Base-by-base conservation (phyloP, 2,329 filamentous ascomycete species). In the Neonectria hederae region DNA sequence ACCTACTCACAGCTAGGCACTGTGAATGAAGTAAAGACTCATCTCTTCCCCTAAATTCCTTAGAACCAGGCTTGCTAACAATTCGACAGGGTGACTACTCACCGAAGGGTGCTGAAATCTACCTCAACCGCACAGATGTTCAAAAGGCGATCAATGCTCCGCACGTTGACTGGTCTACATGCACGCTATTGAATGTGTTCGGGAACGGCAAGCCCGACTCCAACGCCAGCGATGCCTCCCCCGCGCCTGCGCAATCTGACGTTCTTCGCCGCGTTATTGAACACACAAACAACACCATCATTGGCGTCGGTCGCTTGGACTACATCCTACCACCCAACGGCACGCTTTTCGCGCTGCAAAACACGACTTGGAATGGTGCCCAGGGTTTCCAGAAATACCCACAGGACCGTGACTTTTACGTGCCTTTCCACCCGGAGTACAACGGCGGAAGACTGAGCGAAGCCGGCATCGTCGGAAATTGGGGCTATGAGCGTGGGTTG, bases 351-450 rank as follows among this genome's bases (percentile, higher is more conserved):
- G 84, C 86, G 0, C 88, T 94, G 54, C 91, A 94, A 74, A 94
- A 94, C 79, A 92, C 93, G 85, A 94, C 91, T 0, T 94, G 89
- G 88, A 86, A 87, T 63, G 92, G 91, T 4, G 75, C 82, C 28
- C 87, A 91, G 56, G 92, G 92, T 0, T 94, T 94, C 82, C 85
- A 89, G 68, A 75, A 68, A 17, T 74, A 74, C 7, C 72, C 72
- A 0, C 72, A 76, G 14, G 76, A 77, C 1, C 83, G 87, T 53
- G 85, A 89, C 1, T 89, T 93, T 73, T 92, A 86, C 74, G 89
- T 94, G 0, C 91, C 91, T 69, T 89, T 90, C 74, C 82, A 74
- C 52, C 64, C 64, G 0, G 75, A 86, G 53, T 78, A 83, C 19
- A 78, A 72, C 54, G 74, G 80, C 0, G 81, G 79, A 17, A 82